A percentile compares a stretch with the other conserved stretches of the same genome.
These are phyloP conservation scores for Pigoraptor vietnamica DNA, from an alignment of 78 protist genomes.

Conservation along the genomic window DNA sequence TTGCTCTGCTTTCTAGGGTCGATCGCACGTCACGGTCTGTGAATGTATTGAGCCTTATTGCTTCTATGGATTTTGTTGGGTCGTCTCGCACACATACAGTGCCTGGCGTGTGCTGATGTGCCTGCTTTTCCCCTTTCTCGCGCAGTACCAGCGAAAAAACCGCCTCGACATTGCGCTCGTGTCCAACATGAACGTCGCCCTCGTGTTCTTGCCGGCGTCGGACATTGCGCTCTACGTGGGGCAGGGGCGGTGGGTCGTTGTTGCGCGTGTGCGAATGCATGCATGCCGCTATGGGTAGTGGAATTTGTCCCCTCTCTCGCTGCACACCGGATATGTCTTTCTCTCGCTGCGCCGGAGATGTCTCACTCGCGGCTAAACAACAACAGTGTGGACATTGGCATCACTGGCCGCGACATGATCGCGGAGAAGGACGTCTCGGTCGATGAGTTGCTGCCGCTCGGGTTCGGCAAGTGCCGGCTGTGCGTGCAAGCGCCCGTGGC, in stretches of 20 bases:
- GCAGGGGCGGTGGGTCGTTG: conserved; percentile 32
- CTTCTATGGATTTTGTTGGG: background rate
- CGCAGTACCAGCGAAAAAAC: background rate
- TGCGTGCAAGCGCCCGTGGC: conserved; percentile 45
- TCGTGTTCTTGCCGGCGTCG: conserved; percentile 71
- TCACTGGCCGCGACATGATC: conserved; percentile 60
- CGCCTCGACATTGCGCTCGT: conserved; percentile 55
- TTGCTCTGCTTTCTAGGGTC: no score
- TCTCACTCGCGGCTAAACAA: no score
- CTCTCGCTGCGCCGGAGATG: background rate
- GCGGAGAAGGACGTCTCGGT: conserved; percentile 36
- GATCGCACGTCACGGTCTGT: no score
- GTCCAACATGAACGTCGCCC: conserved; percentile 33
- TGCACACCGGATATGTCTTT: background rate
- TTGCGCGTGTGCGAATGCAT: background rate
- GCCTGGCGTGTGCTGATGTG: background rate
- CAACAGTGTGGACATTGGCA: conserved; percentile 58
- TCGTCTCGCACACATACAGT: background rate
- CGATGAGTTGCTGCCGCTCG: conserved; percentile 19
- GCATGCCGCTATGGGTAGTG: background rate
- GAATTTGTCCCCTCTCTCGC: no score
- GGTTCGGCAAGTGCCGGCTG: conserved; percentile 61
- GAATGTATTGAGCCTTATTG: no score
- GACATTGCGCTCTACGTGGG: conserved; percentile 59
- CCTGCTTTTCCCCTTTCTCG: no score